Evolutionary conservation across 306 rosid genomes (phyloP).

Genomic region (Vigna hirtella): DNA sequence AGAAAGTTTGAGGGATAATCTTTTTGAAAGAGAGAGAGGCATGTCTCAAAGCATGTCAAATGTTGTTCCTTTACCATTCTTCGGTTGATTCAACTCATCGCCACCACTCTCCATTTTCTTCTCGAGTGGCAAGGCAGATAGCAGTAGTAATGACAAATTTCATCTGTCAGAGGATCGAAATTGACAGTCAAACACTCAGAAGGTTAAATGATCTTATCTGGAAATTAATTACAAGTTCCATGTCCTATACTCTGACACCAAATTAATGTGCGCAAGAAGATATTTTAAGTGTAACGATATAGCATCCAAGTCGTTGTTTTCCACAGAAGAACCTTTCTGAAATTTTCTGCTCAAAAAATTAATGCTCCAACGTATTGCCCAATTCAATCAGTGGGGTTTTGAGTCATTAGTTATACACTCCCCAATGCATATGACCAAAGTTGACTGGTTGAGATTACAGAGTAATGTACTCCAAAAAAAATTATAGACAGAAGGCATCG

Average conservation of each 20-base stretch:
- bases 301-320: constrained; percentile 26
- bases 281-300: neutral
- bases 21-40: neutral
- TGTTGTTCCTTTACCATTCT: neutral
- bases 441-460: neutral
- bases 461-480: neutral
- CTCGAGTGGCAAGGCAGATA: neutral
- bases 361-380: neutral
- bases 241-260: constrained; percentile 30
- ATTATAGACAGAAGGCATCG: constrained; percentile 32
- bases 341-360: neutral
- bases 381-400: neutral
- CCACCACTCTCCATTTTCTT: no score
- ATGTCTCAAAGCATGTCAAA: neutral
- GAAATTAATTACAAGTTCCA: constrained; percentile 15
- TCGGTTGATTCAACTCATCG: neutral
- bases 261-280: constrained; percentile 31
- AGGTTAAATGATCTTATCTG: neutral
- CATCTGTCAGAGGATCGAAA: constrained; percentile 8
- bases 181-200: constrained; percentile 5
- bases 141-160: neutral
- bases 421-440: neutral
- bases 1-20: neutral
- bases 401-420: neutral
- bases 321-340: neutral